Base-by-base conservation (phyloP, 2,329 filamentous ascomycete genomes). In the Botrytis tulipae region DNA sequence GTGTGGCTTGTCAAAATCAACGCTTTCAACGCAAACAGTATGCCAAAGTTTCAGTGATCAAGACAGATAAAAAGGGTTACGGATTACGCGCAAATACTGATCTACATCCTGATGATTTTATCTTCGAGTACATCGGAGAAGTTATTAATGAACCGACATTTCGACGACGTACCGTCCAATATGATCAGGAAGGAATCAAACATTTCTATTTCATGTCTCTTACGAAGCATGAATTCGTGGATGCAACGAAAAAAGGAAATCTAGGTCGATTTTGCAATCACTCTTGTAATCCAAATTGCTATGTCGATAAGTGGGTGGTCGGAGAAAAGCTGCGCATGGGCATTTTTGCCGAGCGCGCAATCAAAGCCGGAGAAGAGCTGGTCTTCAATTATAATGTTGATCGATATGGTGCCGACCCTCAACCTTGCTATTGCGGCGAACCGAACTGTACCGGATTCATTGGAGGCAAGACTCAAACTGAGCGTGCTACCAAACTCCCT, bases 131-230 rank as follows among this genome's bases (percentile, higher is more conserved):
- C 82, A 95, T 99, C 78, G 96, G 96, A 78, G 96, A 99, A 83
- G 96, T 98, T 78, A 98, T 99, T 82, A 95, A 97, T 79, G 95
- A 99, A 83, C 88, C 89, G 44, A 92, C 92, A 18, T 98, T 98
- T 81, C 92, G 94, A 73, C 90, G 91, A 74, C 93, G 96, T 75
- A 98, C 97, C 91, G 85, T 94, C 57, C 92, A 97, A 80, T 99
- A 99, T 83, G 94, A 98, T 81, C 89, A 96, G 66, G 94, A 98
- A 82, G 95, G 95, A 75, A 98, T 99, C 87, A 97, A 97, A 83
- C 96, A 99, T 83, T 99, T 99, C 83, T 99, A 99, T 84, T 99
- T 99, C 85, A 99, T 99, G 96, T 98, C 96, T 42, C 90, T 99
- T 75, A 97, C 90, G 81, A 97, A 97, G 82, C 93, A 91, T 80